Conservation (phyloP, 306 rosid genomes). For the Casuarina equisetifolia region DNA sequence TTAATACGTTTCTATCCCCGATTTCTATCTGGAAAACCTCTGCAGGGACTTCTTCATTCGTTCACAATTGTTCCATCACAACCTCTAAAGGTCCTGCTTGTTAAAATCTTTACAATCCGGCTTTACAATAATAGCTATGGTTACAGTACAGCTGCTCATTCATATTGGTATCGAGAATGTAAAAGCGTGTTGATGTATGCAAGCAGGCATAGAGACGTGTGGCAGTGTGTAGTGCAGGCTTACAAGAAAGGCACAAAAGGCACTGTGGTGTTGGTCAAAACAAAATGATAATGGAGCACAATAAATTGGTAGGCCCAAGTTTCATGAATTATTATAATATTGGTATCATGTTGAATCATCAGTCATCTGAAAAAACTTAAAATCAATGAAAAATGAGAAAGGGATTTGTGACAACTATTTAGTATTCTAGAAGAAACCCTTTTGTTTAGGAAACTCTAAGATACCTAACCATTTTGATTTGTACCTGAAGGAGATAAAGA, state of each 20-base stretch:
- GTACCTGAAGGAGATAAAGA: no score
- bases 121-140: background rate
- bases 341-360: no score
- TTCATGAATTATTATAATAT: no score
- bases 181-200: background rate
- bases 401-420: no score
- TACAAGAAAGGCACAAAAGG: constrained; percentile 7
- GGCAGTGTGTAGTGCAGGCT: background rate
- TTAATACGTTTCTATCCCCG: background rate
- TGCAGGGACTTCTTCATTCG: background rate
- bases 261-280: constrained; percentile 12
- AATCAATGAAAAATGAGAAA: no score
- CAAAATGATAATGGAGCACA: constrained; percentile 4
- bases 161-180: background rate
- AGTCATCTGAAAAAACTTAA: no score
- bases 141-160: background rate
- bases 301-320: background rate
- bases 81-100: background rate
- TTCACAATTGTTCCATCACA: background rate
- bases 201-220: background rate
- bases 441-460: no score
- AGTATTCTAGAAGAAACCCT: no score
- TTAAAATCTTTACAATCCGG: background rate
- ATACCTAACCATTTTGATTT: no score
- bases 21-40: background rate